Base-by-base conservation (phyloP, 83 land plant genomes). In the Picea engelmannii region DNA sequence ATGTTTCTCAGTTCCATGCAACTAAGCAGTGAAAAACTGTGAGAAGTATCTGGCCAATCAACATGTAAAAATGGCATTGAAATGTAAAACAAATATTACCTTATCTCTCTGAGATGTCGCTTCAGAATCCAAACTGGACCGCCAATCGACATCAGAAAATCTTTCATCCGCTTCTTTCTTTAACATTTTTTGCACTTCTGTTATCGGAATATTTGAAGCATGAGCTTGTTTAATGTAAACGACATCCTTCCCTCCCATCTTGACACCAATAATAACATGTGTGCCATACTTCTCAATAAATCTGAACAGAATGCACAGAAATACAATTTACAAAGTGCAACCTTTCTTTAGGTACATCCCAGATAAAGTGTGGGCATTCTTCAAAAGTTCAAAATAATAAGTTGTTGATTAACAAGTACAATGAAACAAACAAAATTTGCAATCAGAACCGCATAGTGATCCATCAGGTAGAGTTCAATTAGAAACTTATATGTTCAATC, bases 181-280 rank as follows among this genome's bases (percentile, higher is more conserved):
- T 62, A 98, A 82, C 42, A 84, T 80, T 82, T 89, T 94, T 86
- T 94, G 98, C 40, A 98, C 87, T 63, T 91, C 97, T 84, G 86
- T 80, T 70, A 95, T 79, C 84, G 89, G 91, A 78, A 90, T 89
- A 67, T 79, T 82, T 35, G 99, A 96, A 11, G 93, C 85, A 62
- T 91, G 95, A 62, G 87, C 94, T 81, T 98, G 99, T 76, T 87
- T 91, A 74, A 93, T 49, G 86, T 90, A 94, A 38, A 98, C 87
- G 21, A 94, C 96, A 93, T 98, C 99, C 87, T 95, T 98, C 38
- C 99, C 99, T 31, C 99, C 99, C 89, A 98, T 93, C 83, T 92
- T 95, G 49, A 98, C 85, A 63, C 97, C 96, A 76, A 90, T 86
- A 66, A 98, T 90, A 79, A 98, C 78, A 83, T 98, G 99, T 5